Evolutionary conservation across 2,329 filamentous ascomycete species (phyloP).

Genomic region (Exophiala sideris): DNA sequence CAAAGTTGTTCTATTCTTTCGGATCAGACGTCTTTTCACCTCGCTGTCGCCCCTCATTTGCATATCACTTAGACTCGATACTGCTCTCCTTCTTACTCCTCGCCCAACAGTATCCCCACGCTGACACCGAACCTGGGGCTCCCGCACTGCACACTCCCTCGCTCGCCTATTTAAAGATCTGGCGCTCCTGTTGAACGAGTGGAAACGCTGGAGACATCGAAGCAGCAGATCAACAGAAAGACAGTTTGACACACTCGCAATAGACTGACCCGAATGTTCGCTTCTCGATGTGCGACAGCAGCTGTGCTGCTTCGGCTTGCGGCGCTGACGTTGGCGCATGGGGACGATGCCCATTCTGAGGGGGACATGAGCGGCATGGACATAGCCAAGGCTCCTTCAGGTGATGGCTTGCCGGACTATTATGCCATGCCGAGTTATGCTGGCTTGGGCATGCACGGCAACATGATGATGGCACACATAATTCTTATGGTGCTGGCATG

Average conservation of each 20-base stretch:
- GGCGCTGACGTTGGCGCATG: constrained; percentile 21
- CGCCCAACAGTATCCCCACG: no score
- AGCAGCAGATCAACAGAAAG: constrained; percentile 5
- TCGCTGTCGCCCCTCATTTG: background rate
- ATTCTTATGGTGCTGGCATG: constrained; percentile 67
- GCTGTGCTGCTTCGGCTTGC: constrained; percentile 26
- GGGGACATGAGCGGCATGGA: constrained; percentile 28
- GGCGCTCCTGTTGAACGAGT: background rate
- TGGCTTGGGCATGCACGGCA: constrained; percentile 34
- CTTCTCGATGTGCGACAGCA: constrained; percentile 19
- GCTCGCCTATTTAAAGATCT: no score
- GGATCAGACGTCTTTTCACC: no score
- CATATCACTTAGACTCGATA: no score
- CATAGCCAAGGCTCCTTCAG: constrained; percentile 19
- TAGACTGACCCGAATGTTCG: constrained; percentile 17
- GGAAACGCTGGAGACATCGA: background rate
- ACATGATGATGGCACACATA: constrained; percentile 65
- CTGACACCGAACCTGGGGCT: background rate
- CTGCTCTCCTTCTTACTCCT: no score
- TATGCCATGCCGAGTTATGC: constrained; percentile 41
- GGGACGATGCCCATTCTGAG: constrained; percentile 17
- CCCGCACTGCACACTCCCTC: background rate
- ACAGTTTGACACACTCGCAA: constrained; percentile 1
- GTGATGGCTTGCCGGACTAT: constrained; percentile 28
- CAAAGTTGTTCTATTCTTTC: no score